Conservation (phyloP, 2,329 filamentous ascomycete genomes). For the Colletotrichum tamarilloi region DNA sequence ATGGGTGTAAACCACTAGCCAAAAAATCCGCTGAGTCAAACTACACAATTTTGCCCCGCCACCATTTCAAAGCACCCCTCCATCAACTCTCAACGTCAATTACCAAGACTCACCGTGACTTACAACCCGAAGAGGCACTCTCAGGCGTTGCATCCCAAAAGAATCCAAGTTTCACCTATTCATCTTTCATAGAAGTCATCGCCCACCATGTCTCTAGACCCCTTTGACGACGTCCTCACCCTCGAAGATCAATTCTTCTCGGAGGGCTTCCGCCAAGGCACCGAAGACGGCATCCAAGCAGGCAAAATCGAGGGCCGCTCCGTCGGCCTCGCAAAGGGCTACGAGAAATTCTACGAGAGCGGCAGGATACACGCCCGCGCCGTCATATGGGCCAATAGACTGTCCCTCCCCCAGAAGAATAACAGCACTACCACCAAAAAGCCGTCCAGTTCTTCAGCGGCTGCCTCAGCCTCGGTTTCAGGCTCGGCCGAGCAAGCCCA, state of each 20-base stretch:
- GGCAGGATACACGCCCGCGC: conserved; percentile 83
- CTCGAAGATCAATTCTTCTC: conserved; percentile 80
- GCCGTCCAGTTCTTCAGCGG: no score
- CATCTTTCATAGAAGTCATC: neutral
- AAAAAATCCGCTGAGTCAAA: conserved; percentile 32
- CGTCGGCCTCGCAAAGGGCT: conserved; percentile 92
- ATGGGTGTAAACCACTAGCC: conserved; percentile 23
- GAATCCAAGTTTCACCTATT: rapidly evolving
- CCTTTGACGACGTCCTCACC: conserved; percentile 68
- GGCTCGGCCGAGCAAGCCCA: neutral
- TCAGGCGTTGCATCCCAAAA: no score
- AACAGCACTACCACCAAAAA: neutral
- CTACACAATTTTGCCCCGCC: conserved; percentile 29
- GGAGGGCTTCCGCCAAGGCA: conserved; percentile 82
- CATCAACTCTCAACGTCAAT: conserved; percentile 19
- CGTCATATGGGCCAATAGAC: conserved; percentile 83
- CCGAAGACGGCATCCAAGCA: conserved; percentile 78
- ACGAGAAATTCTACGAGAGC: conserved; percentile 88
- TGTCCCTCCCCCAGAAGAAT: conserved; percentile 47
- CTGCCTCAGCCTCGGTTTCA: no score
- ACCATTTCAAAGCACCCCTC: conserved; percentile 22
- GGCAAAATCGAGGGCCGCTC: conserved; percentile 90
- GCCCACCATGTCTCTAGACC: conserved; percentile 52
- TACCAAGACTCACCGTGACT: neutral
- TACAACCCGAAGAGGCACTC: neutral